phyloP scores from a whole-genome alignment of 176 grass and related monocot species.

The Avena insularis region DNA sequence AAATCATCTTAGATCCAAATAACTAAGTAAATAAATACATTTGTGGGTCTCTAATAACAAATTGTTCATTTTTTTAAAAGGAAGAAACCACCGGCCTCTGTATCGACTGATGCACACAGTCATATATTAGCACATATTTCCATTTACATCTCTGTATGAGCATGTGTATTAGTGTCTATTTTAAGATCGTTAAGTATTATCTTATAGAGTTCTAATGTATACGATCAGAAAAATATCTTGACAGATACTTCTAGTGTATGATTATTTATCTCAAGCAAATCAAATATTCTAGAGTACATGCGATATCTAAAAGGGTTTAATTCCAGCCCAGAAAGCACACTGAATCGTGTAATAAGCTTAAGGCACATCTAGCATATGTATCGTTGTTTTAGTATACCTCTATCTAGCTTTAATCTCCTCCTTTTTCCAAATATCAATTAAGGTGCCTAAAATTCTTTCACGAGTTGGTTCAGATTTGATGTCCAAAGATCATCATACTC shows the following conservation, averaged over 20 bases:
- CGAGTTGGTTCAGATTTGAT: neutral
- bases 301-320: neutral
- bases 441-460: neutral
- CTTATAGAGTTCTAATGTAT: neutral
- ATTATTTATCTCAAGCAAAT: neutral
- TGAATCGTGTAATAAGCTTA: neutral
- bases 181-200: neutral
- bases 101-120: no score
- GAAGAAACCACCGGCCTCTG: no score
- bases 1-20: neutral
- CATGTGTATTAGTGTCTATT: neutral
- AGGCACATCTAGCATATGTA: neutral
- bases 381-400: neutral
- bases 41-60: neutral
- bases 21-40: neutral
- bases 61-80: no score
- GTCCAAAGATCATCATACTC: neutral
- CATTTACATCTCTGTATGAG: neutral
- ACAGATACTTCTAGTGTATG: neutral
- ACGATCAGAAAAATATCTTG: neutral
- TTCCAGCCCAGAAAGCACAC: neutral
- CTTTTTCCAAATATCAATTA: neutral
- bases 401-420: neutral
- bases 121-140: neutral
- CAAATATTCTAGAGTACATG: neutral